phyloP scores from a whole-genome alignment of 164 flowering plant genomes.

The Tetracentron sinense region DNA sequence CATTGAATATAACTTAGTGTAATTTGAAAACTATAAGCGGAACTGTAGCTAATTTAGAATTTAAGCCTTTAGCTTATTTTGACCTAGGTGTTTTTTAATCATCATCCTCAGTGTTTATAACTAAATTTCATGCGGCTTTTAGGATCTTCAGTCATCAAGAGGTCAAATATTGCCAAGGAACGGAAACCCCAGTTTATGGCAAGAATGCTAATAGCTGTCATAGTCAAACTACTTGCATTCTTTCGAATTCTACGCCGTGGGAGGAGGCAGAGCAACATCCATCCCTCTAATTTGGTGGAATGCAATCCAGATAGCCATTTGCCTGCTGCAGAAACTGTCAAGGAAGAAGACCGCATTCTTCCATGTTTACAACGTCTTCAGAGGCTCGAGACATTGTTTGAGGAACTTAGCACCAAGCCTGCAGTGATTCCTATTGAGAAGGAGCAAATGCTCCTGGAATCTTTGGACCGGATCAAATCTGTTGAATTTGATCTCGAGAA shows the following conservation, averaged over 20 bases:
- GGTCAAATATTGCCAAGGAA: constrained; percentile 25
- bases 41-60: too few relatives aligned
- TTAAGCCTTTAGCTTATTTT: neutral
- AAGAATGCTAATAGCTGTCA: constrained; percentile 28
- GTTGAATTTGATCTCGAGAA: constrained; percentile 83
- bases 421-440: constrained; percentile 65
- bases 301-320: constrained; percentile 19
- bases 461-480: constrained; percentile 77
- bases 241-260: constrained; percentile 18
- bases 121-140: neutral
- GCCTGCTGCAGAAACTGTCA: constrained; percentile 25
- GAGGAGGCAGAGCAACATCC: constrained; percentile 31
- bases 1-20: too few relatives aligned
- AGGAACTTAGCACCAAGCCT: constrained; percentile 63
- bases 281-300: constrained; percentile 32
- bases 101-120: neutral
- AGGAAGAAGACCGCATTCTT: constrained; percentile 37
- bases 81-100: neutral
- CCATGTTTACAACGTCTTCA: constrained; percentile 78
- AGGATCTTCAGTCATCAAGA: constrained; percentile 25
- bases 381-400: constrained; percentile 58
- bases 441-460: constrained; percentile 67
- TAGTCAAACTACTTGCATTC: constrained; percentile 31
- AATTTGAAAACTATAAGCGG: too few relatives aligned
- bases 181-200: constrained; percentile 22